phyloP scores from a whole-genome alignment of 768 basidiomycete species.

The Boletus edulis region DNA sequence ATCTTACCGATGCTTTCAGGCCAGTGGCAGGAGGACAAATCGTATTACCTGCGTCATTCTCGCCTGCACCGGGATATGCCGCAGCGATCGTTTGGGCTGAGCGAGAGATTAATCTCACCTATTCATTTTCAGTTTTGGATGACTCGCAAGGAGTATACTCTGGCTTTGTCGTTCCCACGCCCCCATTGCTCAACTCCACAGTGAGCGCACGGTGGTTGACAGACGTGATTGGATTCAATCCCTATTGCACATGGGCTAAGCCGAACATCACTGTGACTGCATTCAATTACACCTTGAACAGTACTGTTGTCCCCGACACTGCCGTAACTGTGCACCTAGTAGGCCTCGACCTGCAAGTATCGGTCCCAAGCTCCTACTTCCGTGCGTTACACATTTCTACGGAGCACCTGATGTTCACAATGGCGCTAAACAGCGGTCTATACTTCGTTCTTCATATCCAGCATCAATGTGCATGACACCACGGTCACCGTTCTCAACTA shows the following conservation, averaged over 20 bases:
- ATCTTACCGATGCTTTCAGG: constrained; percentile 1
- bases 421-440: constrained; percentile 2
- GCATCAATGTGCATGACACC: constrained; percentile 15
- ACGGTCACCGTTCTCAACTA: constrained; percentile 11
- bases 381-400: constrained; percentile 3
- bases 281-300: constrained; percentile 18
- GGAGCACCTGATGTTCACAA: neutral
- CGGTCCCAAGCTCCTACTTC: constrained; percentile 14
- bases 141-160: constrained; percentile 12
- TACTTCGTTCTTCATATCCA: constrained; percentile 5
- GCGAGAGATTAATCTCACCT: constrained; percentile 10
- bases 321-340: constrained; percentile 3
- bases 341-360: constrained; percentile 8
- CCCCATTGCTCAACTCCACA: constrained; percentile 9
- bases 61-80: constrained; percentile 6
- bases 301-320: neutral
- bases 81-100: constrained; percentile 18
- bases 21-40: constrained; percentile 3
- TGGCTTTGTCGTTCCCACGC: constrained; percentile 9
- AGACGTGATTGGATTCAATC: constrained; percentile 20
- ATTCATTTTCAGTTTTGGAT: constrained; percentile 9
- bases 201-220: constrained; percentile 22
- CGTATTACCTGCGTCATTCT: neutral
- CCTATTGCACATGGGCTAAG: constrained; percentile 21
- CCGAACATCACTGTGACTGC: constrained; percentile 16